Conservation (phyloP, 1,284 basidiomycete species). For the Anthracocystis setariae region DNA sequence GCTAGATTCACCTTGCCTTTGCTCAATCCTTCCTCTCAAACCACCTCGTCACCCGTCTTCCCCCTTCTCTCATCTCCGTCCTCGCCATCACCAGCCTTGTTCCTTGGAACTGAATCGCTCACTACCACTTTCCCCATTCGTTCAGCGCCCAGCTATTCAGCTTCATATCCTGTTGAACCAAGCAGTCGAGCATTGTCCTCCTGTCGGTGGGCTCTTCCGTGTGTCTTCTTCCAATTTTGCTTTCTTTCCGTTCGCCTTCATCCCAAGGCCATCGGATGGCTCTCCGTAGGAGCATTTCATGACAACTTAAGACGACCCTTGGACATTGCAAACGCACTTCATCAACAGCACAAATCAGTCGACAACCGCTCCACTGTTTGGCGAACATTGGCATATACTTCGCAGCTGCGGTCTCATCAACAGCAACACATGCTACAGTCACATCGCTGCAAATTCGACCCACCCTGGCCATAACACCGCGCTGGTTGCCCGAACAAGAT, state of each 20-base stretch:
- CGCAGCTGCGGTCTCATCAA: constrained; percentile 13
- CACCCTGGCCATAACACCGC: constrained; percentile 21
- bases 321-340: constrained; percentile 18
- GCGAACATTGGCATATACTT: background rate
- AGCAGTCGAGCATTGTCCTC: background rate
- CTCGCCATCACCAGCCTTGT: background rate
- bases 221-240: background rate
- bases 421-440: constrained; percentile 21
- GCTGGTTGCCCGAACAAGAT: constrained; percentile 17
- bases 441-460: constrained; percentile 16
- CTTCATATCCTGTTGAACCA: background rate
- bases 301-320: constrained; percentile 4
- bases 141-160: background rate
- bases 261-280: background rate
- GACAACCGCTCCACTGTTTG: constrained; percentile 5
- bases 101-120: background rate
- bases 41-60: background rate
- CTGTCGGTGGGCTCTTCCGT: background rate
- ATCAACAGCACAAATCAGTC: constrained; percentile 8
- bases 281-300: background rate
- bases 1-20: background rate
- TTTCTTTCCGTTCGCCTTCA: background rate
- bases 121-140: constrained; percentile 7
- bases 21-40: background rate
- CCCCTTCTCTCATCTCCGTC: background rate